A percentile compares a stretch with the other conserved stretches of the same genome.
These are phyloP conservation scores for Apostasia shenzhenica DNA, from an alignment of 106 monocot genomes.

Conservation along the genomic window DNA sequence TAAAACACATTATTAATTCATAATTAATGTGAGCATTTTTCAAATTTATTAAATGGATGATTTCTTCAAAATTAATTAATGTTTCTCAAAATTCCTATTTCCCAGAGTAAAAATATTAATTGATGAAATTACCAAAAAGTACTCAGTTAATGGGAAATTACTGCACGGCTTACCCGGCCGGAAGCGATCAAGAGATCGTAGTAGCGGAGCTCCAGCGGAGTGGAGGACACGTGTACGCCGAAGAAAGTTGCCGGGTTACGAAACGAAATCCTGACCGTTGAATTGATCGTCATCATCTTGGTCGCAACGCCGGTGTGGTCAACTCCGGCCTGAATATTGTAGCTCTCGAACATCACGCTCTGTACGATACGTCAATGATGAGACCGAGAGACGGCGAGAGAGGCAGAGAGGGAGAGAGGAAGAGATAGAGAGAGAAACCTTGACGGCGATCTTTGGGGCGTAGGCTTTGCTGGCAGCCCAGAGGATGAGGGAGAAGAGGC, in stretches of 20 bases:
- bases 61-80: too few relatives aligned
- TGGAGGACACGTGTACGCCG: constrained; percentile 80
- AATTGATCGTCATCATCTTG: constrained; percentile 76
- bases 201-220: constrained; percentile 58
- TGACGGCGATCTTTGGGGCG: constrained; percentile 48
- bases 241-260: constrained; percentile 88
- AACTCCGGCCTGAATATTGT: constrained; percentile 78
- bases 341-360: constrained; percentile 78
- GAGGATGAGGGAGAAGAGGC: constrained; percentile 73
- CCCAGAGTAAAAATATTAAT: too few relatives aligned
- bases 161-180: constrained; percentile 37
- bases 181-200: constrained; percentile 65
- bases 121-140: too few relatives aligned
- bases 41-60: too few relatives aligned
- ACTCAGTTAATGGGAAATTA: too few relatives aligned
- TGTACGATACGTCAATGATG: constrained; percentile 8
- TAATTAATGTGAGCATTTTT: too few relatives aligned
- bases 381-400: neutral
- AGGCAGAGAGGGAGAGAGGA: neutral
- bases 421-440: constrained; percentile 27
- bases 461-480: constrained; percentile 78
- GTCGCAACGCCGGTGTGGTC: constrained; percentile 81
- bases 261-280: constrained; percentile 69
- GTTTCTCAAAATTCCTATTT: too few relatives aligned
- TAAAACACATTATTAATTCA: too few relatives aligned